Base-by-base conservation (phyloP, 2,329 filamentous ascomycete species). In the Emmonsiellopsis sp. region DNA sequence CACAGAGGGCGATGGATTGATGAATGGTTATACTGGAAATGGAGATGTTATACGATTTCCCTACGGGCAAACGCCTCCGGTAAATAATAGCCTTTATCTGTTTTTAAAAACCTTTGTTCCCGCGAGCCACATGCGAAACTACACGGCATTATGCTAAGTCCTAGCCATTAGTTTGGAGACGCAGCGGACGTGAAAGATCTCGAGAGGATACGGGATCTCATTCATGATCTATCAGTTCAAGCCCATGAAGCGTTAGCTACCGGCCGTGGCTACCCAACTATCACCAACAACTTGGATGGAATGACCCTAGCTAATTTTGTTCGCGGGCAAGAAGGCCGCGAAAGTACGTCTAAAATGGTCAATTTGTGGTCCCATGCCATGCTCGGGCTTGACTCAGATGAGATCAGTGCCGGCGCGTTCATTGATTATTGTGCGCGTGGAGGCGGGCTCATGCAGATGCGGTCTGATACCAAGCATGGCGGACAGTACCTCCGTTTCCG, bases 371-470 rank as follows among this genome's bases (percentile, higher is more conserved):
- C 62, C 1, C 57, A 62, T 6, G 68, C 65, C 2, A 72, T 72
- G 68, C 65, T 70, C 8, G 69, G 70, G 0, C 33, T 71, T 0
- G 68, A 72, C 53, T 67, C 68, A 0, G 67, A 58, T 1, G 59
- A 71, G 36, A 63, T 70, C 42, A 70, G 66, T 0, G 69, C 68
- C 0, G 67, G 65, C 0, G 71, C 58, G 56, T 70, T 71, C 45
- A 67, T 71, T 21, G 68, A 71, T 50, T 71, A 71, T 56, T 72
- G 69, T 46, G 67, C 68, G 7, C 59, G 62, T 0, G 69, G 70
- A 49, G 55, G 58, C 1, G 68, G 69, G 0, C 61, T 71, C 3
- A 53, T 71, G 4, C 60, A 66, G 1, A 65, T 70, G 9, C 65
- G 68, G 0, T 67, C 68, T 0, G 70, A 72, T 31, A 64, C 71